phyloP scores from a whole-genome alignment of 1,284 basidiomycete species.

The Cryptococcus wingfieldii region DNA sequence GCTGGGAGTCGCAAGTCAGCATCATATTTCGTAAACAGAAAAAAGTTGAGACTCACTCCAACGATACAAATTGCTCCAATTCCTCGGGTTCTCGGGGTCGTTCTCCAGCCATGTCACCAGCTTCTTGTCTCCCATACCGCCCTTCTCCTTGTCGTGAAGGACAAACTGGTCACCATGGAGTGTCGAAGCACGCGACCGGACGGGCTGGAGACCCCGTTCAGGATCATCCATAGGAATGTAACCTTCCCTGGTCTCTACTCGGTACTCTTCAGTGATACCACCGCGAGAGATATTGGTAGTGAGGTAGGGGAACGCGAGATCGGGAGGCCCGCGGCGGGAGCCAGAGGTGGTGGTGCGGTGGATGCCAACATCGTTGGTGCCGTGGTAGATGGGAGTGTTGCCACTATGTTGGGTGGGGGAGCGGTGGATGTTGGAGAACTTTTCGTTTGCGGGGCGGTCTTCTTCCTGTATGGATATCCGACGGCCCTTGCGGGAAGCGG shows the following conservation, averaged over 20 bases:
- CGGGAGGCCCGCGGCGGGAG: conserved; percentile 13
- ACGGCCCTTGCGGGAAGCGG: too few relatives aligned
- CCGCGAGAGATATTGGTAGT: conserved; percentile 24
- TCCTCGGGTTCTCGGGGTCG: conserved; percentile 32
- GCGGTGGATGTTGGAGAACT: background rate
- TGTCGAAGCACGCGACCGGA: conserved; percentile 13
- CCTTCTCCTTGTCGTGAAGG: conserved; percentile 18
- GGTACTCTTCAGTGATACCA: conserved; percentile 25
- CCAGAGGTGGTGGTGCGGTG: conserved; percentile 5
- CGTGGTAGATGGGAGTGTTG: background rate
- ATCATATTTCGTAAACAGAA: background rate
- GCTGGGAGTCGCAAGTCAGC: conserved; percentile 5
- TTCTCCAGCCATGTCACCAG: conserved; percentile 29
- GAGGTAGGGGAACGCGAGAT: conserved; percentile 32
- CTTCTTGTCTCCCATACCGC: conserved; percentile 27
- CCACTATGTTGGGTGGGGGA: background rate
- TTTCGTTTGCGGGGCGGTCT: background rate
- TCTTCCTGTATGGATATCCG: background rate
- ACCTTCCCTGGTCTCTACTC: conserved; percentile 26
- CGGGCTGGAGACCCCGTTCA: conserved; percentile 19
- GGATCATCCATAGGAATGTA: conserved; percentile 28
- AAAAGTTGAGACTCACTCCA: conserved; percentile 24
- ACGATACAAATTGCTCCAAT: conserved; percentile 23
- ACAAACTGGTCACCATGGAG: conserved; percentile 13
- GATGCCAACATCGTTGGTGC: background rate